phyloP scores from a whole-genome alignment of 495 filamentous ascomycete species.

The Ramalina intermedia region DNA sequence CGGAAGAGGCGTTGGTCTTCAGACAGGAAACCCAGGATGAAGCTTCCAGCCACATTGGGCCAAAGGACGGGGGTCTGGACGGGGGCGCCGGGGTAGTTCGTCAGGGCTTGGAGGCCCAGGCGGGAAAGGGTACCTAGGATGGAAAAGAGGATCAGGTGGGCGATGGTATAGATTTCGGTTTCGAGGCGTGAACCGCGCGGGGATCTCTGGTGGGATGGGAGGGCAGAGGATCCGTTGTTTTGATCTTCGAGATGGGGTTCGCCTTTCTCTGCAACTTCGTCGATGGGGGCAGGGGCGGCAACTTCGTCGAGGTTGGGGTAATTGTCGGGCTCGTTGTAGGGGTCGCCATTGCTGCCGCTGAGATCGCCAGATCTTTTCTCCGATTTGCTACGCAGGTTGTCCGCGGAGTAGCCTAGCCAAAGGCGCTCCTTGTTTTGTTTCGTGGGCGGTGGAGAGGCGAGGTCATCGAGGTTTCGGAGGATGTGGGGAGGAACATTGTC shows the following conservation, averaged over 20 bases:
- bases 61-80: slow-evolving; percentile 63
- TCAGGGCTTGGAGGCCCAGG: slow-evolving; percentile 68
- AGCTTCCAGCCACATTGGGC: slow-evolving; percentile 77
- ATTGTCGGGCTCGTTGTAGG: neutral
- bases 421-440: slow-evolving; percentile 6
- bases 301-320: slow-evolving; percentile 1
- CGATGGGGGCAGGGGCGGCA: slow-evolving; percentile 8
- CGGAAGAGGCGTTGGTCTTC: slow-evolving; percentile 70
- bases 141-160: slow-evolving; percentile 76
- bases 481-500: no score
- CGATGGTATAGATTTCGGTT: slow-evolving; percentile 64
- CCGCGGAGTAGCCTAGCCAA: slow-evolving; percentile 4
- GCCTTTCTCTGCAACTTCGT: neutral
- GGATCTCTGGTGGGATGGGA: neutral
- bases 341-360: neutral
- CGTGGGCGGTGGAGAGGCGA: no score
- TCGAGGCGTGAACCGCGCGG: slow-evolving; percentile 19
- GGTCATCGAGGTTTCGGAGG: no score
- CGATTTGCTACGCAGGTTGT: neutral
- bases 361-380: neutral
- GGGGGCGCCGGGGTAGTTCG: slow-evolving; percentile 66
- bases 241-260: neutral
- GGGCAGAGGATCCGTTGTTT: neutral
- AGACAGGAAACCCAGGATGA: slow-evolving; percentile 73
- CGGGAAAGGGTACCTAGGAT: slow-evolving; percentile 76